Conservation (phyloP, 495 filamentous ascomycete species). For the Entonaema liquescens region DNA sequence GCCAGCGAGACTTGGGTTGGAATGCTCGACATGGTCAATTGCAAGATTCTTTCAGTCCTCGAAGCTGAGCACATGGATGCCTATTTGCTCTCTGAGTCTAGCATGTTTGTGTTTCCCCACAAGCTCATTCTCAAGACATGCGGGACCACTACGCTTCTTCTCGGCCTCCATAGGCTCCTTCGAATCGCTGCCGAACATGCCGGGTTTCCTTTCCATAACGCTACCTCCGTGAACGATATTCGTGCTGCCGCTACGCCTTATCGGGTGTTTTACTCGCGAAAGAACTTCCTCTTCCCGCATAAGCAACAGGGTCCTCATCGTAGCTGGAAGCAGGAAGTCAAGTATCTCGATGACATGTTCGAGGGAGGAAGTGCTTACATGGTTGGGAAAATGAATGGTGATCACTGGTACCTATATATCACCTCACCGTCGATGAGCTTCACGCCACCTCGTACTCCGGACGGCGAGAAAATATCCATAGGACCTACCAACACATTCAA, state of each 20-base stretch:
- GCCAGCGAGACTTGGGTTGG: constrained; percentile 86
- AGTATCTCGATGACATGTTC: constrained; percentile 88
- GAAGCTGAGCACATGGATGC: constrained; percentile 96
- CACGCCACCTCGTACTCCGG: constrained; percentile 85
- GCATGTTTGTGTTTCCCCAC: constrained; percentile 99
- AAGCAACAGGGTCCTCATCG: constrained; percentile 93
- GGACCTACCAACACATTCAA: constrained; percentile 49
- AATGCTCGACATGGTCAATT: constrained; percentile 97
- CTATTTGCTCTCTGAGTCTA: constrained; percentile 97
- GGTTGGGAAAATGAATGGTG: constrained; percentile 99
- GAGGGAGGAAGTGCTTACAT: constrained; percentile 96
- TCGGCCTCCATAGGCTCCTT: constrained; percentile 86
- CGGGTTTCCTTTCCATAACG: constrained; percentile 76
- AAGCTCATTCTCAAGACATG: constrained; percentile 99
- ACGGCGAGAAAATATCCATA: constrained; percentile 47
- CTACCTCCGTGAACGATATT: constrained; percentile 61
- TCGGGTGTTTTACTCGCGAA: constrained; percentile 97
- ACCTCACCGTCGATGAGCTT: constrained; percentile 83
- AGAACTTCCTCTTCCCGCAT: constrained; percentile 97
- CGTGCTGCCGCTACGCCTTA: constrained; percentile 83
- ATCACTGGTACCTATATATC: constrained; percentile 99
- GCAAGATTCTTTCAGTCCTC: constrained; percentile 95
- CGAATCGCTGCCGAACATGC: constrained; percentile 88
- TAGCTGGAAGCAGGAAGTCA: constrained; percentile 97
- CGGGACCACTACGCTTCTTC: constrained; percentile 93